Evolutionary conservation across 345 rosid genomes (phyloP).

Genomic region (Nephelium lappaceum): DNA sequence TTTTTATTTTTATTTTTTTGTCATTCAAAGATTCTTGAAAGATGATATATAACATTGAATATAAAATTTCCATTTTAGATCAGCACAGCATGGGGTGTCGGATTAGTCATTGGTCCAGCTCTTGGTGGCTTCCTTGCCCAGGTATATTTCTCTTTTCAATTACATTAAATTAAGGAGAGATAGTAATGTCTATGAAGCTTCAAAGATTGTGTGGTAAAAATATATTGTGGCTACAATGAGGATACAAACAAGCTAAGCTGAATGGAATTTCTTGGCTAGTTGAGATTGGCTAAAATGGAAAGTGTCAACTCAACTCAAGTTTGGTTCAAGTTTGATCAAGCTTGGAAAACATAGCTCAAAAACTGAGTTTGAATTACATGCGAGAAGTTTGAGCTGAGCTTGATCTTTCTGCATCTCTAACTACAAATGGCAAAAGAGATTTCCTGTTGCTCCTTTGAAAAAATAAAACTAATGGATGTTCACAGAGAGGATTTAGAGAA

Average conservation of each 20-base stretch:
- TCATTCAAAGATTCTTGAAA: conserved; percentile 1
- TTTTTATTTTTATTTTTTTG: not conserved
- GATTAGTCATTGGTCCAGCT: conserved; percentile 80
- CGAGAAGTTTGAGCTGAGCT: not conserved
- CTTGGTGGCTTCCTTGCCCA: conserved; percentile 85
- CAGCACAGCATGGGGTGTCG: conserved; percentile 79
- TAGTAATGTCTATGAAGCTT: not conserved
- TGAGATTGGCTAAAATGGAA: not conserved
- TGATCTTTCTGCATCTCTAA: not conserved
- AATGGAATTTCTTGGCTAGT: not conserved
- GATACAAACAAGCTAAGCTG: not conserved
- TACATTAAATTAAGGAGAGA: not conserved
- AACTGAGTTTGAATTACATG: not conserved
- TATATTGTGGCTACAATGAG: not conserved
- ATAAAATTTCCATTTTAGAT: conserved; percentile 41
- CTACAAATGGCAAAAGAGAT: not conserved
- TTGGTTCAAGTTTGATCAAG: not conserved
- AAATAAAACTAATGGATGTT: not conserved
- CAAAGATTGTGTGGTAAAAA: not conserved
- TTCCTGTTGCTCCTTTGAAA: not conserved
- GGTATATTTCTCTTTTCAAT: conserved; percentile 39
- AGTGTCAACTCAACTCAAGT: not conserved
- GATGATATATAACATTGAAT: not conserved
- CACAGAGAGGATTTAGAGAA: no score
- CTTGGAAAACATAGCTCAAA: not conserved